Conservation (phyloP, 257 asterid genomes). For the Linderniella brevidens region DNA sequence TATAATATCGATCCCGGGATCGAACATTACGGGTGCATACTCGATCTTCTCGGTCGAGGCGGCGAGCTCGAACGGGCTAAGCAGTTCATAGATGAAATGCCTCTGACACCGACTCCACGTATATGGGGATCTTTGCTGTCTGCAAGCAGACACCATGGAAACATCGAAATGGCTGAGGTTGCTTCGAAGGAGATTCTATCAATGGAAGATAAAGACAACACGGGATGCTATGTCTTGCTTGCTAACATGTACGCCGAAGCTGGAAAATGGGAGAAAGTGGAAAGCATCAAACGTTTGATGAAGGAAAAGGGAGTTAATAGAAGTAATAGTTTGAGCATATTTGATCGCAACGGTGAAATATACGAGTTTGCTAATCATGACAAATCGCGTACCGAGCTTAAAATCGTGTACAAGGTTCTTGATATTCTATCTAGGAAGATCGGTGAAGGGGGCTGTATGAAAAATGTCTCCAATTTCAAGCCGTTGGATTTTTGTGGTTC, state of each 20-base stretch:
- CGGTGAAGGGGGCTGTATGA: conserved; percentile 11
- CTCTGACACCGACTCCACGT: conserved; percentile 46
- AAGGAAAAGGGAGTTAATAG: conserved; percentile 52
- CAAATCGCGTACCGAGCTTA: conserved; percentile 15
- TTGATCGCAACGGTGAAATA: conserved; percentile 42
- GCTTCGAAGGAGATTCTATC: conserved; percentile 43
- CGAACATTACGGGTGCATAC: conserved; percentile 63
- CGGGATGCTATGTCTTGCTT: conserved; percentile 46
- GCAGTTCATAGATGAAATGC: conserved; percentile 36
- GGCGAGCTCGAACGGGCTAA: conserved; percentile 52
- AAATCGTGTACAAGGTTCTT: conserved; percentile 20
- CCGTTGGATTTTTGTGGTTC: conserved; percentile 15
- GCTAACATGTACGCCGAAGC: conserved; percentile 66
- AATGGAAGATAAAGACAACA: conserved; percentile 58
- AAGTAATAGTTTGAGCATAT: conserved; percentile 46
- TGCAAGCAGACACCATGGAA: conserved; percentile 44
- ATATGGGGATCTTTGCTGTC: conserved; percentile 77
- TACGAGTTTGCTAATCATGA: conserved; percentile 48
- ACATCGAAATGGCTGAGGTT: conserved; percentile 41
- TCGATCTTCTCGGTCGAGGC: conserved; percentile 57
- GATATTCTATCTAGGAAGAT: conserved; percentile 26
- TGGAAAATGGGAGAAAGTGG: conserved; percentile 66
- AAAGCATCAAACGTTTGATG: conserved; percentile 39
- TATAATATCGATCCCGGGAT: conserved; percentile 37
- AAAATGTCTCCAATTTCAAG: conserved; percentile 14